These are phyloP conservation scores for Podosphaera leucotricha DNA, from an alignment of 2,329 filamentous ascomycete species.

Conservation along the genomic window DNA sequence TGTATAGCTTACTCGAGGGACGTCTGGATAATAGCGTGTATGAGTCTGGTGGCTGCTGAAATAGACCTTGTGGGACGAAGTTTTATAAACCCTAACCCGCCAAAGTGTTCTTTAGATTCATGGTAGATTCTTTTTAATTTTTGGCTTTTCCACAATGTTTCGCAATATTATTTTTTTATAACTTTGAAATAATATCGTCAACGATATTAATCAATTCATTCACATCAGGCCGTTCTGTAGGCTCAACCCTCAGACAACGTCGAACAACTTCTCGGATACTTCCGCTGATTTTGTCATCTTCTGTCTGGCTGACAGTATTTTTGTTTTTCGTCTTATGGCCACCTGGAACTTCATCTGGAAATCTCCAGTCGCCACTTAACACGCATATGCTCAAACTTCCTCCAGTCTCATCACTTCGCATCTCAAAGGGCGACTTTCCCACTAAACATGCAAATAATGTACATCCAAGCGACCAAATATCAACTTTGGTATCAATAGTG, in stretches of 20 bases:
- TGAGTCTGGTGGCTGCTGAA: no score
- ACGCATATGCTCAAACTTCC: conserved; percentile 84
- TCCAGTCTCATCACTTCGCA: conserved; percentile 84
- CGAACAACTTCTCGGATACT: conserved; percentile 70
- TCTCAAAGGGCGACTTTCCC: conserved; percentile 91
- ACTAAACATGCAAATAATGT: conserved; percentile 95
- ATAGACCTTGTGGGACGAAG: no score
- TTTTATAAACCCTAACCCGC: no score
- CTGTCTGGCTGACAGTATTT: conserved; percentile 14
- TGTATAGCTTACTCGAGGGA: no score
- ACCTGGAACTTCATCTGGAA: conserved; percentile 61
- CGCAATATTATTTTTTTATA: conserved; percentile 45
- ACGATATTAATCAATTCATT: conserved; percentile 61
- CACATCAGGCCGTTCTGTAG: conserved; percentile 67
- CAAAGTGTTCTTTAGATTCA: no score
- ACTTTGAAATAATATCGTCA: conserved; percentile 41
- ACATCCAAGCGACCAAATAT: conserved; percentile 94
- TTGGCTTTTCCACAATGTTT: no score
- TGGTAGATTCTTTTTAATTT: no score
- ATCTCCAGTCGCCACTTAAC: conserved; percentile 83
- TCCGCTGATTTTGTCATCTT: conserved; percentile 41
- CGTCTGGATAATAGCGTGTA: no score
- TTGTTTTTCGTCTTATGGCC: conserved; percentile 19
- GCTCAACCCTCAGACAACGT: conserved; percentile 68
- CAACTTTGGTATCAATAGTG: conserved; percentile 83